Evolutionary conservation across 306 rosid genomes (phyloP).

Genomic region (Cicer bijugum): DNA sequence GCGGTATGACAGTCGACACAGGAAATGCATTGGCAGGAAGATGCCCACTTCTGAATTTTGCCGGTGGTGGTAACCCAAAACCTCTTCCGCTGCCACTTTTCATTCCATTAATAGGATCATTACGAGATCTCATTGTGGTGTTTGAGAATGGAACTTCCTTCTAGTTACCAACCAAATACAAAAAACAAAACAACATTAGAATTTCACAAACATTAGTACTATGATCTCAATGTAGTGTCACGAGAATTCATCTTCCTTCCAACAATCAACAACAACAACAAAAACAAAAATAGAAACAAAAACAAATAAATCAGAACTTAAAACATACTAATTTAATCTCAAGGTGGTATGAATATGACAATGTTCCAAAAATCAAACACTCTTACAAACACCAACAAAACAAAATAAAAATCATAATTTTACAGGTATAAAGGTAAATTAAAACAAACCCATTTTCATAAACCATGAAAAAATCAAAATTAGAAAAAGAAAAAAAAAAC

Average conservation of each 20-base stretch:
- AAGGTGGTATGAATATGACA: conserved; percentile 17
- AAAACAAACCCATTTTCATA: conserved; percentile 42
- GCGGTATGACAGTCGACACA: conserved; percentile 37
- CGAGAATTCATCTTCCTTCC: conserved; percentile 53
- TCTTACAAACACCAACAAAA: conserved; percentile 51
- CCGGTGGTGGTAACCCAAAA: conserved; percentile 78
- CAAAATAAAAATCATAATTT: conserved; percentile 39
- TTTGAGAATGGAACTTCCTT: conserved; percentile 51
- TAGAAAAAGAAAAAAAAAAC: neutral
- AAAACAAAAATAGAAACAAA: neutral
- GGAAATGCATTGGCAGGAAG: conserved; percentile 74
- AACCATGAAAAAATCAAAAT: neutral
- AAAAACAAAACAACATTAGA: neutral
- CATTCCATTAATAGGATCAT: conserved; percentile 62
- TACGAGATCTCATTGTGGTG: conserved; percentile 58
- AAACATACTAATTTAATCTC: conserved; percentile 39
- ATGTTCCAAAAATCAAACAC: conserved; percentile 5
- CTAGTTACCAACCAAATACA: conserved; percentile 43
- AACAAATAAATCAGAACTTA: conserved; percentile 23
- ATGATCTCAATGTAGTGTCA: conserved; percentile 19
- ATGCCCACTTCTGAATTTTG: conserved; percentile 93
- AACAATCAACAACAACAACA: conserved; percentile 32
- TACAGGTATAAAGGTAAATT: neutral
- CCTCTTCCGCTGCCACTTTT: conserved; percentile 63
- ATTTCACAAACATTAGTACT: neutral